Evolutionary conservation across 2,329 filamentous ascomycete species (phyloP).

Genomic region (Berkeleyomyces basicola): DNA sequence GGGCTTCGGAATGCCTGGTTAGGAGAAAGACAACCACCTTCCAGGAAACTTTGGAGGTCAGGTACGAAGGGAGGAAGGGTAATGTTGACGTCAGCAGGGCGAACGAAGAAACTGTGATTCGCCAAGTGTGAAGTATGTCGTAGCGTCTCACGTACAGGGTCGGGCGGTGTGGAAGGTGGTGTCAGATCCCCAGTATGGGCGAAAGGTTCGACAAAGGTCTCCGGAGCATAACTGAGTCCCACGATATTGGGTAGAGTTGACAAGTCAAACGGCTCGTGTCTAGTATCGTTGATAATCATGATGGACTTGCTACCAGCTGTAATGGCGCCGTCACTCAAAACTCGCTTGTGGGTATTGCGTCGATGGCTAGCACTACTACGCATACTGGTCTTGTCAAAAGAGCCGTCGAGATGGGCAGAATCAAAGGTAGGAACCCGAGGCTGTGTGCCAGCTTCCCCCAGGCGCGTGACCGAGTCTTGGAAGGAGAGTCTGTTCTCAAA

Average conservation of each 20-base stretch:
- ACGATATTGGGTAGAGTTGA: conserved; percentile 32
- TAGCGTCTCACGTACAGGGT: conserved; percentile 27
- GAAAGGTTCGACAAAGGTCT: conserved; percentile 37
- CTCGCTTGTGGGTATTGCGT: conserved; percentile 19
- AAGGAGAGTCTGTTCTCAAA: neutral
- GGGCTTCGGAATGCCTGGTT: conserved; percentile 11
- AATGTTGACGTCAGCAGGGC: conserved; percentile 17
- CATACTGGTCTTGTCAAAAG: conserved; percentile 26
- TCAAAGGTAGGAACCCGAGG: neutral
- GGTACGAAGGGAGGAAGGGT: conserved; percentile 32
- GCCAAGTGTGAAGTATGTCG: conserved; percentile 39
- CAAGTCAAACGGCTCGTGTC: conserved; percentile 27
- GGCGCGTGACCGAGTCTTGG: neutral
- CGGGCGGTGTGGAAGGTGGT: conserved; percentile 44
- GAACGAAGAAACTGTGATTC: conserved; percentile 24
- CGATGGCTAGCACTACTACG: conserved; percentile 16
- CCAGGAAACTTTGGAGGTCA: conserved; percentile 23
- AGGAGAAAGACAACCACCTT: conserved; percentile 11
- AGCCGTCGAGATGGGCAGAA: conserved; percentile 24
- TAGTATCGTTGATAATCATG: conserved; percentile 62
- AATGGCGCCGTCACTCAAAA: conserved; percentile 39
- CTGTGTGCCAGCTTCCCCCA: neutral
- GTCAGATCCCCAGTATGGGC: conserved; percentile 37
- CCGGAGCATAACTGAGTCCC: conserved; percentile 29
- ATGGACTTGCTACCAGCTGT: conserved; percentile 81